Conservation (phyloP, 768 basidiomycete genomes). For the Holtermannia corniformis region DNA sequence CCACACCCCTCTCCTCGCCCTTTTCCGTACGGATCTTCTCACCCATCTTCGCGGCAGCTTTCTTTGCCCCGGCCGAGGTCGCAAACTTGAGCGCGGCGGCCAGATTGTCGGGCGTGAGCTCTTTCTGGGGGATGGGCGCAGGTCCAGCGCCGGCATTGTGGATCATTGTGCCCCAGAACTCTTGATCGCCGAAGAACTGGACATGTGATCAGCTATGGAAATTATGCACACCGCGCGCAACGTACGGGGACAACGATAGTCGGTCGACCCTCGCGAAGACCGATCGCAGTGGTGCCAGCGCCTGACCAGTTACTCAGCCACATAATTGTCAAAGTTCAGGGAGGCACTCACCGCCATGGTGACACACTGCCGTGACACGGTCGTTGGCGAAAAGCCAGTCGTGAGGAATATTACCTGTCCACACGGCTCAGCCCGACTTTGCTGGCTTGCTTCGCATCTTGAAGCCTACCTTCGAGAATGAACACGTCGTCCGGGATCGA, state of each 20-base stretch:
- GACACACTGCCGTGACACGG: slow-evolving; percentile 53
- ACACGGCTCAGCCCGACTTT: slow-evolving; percentile 2
- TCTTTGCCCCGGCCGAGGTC: slow-evolving; percentile 46
- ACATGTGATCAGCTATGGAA: slow-evolving; percentile 4
- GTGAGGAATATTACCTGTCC: slow-evolving; percentile 51
- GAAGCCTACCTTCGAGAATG: slow-evolving; percentile 47
- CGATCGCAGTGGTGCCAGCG: slow-evolving; percentile 59
- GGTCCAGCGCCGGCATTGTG: slow-evolving; percentile 56
- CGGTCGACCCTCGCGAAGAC: slow-evolving; percentile 52
- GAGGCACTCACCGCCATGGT: slow-evolving; percentile 47
- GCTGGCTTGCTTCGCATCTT: background rate
- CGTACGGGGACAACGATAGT: slow-evolving; percentile 52
- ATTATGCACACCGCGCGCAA: background rate
- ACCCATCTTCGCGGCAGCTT: slow-evolving; percentile 49
- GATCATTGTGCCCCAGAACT: slow-evolving; percentile 53
- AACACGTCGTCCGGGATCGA: slow-evolving; percentile 51
- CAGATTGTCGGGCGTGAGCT: slow-evolving; percentile 48
- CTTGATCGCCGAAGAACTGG: no score
- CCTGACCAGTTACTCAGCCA: slow-evolving; percentile 27
- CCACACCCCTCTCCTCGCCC: slow-evolving; percentile 41
- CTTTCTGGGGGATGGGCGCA: slow-evolving; percentile 51
- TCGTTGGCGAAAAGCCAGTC: slow-evolving; percentile 57
- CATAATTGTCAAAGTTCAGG: background rate
- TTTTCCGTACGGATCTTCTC: slow-evolving; percentile 48
- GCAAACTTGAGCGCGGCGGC: slow-evolving; percentile 51